A percentile compares a stretch with the other conserved stretches of the same genome.
Conservation (phyloP, 306 rosid species). For the Sophora flavescens region DNA sequence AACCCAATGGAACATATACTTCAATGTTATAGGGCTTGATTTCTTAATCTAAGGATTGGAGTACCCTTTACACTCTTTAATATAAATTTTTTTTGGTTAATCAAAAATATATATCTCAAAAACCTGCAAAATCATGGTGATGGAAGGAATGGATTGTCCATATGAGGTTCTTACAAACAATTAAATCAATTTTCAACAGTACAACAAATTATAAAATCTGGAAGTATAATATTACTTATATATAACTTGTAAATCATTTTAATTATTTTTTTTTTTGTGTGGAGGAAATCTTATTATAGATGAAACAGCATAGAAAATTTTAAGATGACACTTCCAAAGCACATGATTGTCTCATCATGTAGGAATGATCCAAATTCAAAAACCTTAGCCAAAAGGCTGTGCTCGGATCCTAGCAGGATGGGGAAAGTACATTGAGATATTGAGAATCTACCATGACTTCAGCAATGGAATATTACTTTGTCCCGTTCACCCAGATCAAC, state of each 20-base stretch:
- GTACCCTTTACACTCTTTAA: no score
- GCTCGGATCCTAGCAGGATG: slow-evolving; percentile 45
- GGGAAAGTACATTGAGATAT: slow-evolving; percentile 51
- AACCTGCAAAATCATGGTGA: slow-evolving; percentile 2
- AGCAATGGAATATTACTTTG: slow-evolving; percentile 56
- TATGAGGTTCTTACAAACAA: slow-evolving; percentile 35
- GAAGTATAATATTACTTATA: not conserved
- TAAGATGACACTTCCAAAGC: slow-evolving; percentile 14
- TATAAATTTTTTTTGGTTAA: no score
- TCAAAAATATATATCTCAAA: no score
- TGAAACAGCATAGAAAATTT: not conserved
- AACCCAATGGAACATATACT: no score
- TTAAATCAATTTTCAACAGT: no score
- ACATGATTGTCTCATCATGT: slow-evolving; percentile 43
- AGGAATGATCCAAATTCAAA: slow-evolving; percentile 47
- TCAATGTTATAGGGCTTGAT: no score
- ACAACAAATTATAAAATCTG: no score
- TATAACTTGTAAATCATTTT: not conserved
- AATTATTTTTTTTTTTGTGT: not conserved
- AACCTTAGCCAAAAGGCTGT: slow-evolving; percentile 46
- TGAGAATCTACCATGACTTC: slow-evolving; percentile 61
- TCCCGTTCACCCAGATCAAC: slow-evolving; percentile 45
- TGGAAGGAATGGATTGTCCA: slow-evolving; percentile 34
- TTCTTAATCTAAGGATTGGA: no score
- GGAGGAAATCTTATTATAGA: not conserved